Evolutionary conservation across 805 yeast genomes (phyloP), one percentile per base, ranked within the genome.

Genomic region (Metschnikowia santaceciliae): DNA sequence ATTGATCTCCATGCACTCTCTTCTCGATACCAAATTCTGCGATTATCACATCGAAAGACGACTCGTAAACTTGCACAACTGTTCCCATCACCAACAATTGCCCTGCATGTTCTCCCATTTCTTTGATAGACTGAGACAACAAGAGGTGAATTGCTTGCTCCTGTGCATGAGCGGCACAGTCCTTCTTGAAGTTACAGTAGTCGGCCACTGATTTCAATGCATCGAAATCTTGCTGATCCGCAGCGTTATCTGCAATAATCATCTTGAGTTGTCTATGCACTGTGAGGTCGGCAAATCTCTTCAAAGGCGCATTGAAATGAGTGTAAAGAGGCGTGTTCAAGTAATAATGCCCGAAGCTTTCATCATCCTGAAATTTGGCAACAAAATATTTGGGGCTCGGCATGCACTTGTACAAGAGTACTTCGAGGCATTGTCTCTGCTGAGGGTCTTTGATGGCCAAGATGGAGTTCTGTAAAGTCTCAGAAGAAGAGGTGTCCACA

Each of bases 21-120:
- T 91, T 91, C 65, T 91, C 97, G 60, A 91, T 87, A 41, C 97
- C 97, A 71, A 90, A 86, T 57, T 90, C 96, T 2, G 97, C 96
- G 54, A 91, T 76, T 57, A 87, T 81, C 3, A 91, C 92, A 67
- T 94, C 99, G 71, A 94, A 94, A 1, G 98, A 89, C 1, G 96
- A 88, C 69, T 94, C 98, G 66, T 92, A 91, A 8, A 92, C 97
- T 67, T 90, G 97, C 23, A 90, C 70, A 15, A 92, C 94, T 14
- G 90, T 82, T 14, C 96, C 97, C 80, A 84, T 83, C 37, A 90
- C 83, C 55, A 92, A 76, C 46, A 90, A 66, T 66, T 90, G 96
- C 1, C 96, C 96, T 14, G 92, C 83, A 14, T 78, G 70, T 48
- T 78, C 81, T 56, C 81, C 74, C 79, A 88, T 80, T 39, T 82